Evolutionary conservation across 345 rosid species (phyloP).

Genomic region (Euphorbia tirucalli): DNA sequence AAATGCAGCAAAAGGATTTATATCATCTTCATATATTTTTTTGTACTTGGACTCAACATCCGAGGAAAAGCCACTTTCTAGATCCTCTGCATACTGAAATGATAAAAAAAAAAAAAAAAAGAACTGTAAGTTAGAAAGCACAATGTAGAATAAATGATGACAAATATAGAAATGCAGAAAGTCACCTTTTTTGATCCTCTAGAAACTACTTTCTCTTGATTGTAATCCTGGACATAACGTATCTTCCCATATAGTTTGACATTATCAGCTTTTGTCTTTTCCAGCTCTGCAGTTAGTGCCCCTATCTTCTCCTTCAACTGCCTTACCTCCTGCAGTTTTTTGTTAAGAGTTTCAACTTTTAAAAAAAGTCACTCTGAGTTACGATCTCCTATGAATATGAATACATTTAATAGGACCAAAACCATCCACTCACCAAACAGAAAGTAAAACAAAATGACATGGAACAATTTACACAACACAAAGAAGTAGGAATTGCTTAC

Average conservation of each 20-base stretch:
- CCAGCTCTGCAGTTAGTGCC: constrained; percentile 63
- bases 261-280: constrained; percentile 91
- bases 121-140: constrained; percentile 4
- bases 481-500: constrained; percentile 29
- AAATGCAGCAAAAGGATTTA: constrained; percentile 98
- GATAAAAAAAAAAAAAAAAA: constrained; percentile 11
- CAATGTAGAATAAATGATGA: constrained; percentile 6
- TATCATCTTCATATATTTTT: constrained; percentile 96
- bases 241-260: constrained; percentile 95
- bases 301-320: constrained; percentile 87
- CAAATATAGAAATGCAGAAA: not conserved
- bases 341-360: constrained; percentile 5
- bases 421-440: not conserved
- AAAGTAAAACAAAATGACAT: constrained; percentile 1
- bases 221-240: constrained; percentile 95
- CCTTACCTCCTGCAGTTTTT: constrained; percentile 69
- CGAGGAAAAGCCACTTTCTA: constrained; percentile 88
- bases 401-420: constrained; percentile 1
- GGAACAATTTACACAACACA: not conserved
- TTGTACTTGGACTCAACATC: constrained; percentile 97
- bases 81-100: constrained; percentile 73
- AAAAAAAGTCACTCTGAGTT: not conserved
- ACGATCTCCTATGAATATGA: constrained; percentile 1
- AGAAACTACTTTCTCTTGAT: constrained; percentile 85
- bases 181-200: constrained; percentile 91